phyloP scores from a whole-genome alignment of 805 yeast genomes.

The Lachancea waltii region DNA sequence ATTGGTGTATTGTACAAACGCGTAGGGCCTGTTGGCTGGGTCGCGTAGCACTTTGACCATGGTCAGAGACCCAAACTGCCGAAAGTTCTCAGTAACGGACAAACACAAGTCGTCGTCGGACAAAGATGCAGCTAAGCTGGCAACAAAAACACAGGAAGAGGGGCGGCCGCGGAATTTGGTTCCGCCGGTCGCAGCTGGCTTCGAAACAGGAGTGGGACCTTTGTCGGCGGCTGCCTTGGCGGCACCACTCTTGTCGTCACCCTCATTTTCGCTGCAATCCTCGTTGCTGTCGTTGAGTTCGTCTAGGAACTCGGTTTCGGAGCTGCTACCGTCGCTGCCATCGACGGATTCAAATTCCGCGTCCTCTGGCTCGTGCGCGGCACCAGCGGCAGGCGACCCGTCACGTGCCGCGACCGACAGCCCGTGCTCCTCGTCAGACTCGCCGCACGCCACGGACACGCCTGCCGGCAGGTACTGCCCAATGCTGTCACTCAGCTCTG shows the following conservation, averaged over 20 bases:
- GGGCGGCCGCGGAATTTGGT: slow-evolving; percentile 51
- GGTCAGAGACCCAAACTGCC: slow-evolving; percentile 62
- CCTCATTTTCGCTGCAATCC: neutral
- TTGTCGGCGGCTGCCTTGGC: neutral
- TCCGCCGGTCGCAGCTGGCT: neutral
- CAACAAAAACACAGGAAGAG: slow-evolving; percentile 83
- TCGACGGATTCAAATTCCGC: too few species aligned
- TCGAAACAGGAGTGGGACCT: neutral
- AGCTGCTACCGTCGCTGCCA: neutral
- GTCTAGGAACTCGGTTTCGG: neutral
- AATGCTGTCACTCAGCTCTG: slow-evolving; percentile 16
- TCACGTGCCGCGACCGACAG: neutral
- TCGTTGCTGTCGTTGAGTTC: neutral
- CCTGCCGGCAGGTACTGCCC: slow-evolving; percentile 20
- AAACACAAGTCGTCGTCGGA: slow-evolving; percentile 66
- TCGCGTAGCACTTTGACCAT: slow-evolving; percentile 81
- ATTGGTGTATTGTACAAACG: slow-evolving; percentile 78
- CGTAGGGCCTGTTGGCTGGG: slow-evolving; percentile 78
- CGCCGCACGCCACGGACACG: slow-evolving; percentile 22
- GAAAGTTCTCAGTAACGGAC: slow-evolving; percentile 63
- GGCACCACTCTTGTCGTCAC: neutral
- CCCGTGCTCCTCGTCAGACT: slow-evolving; percentile 15
- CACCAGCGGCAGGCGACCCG: too few species aligned
- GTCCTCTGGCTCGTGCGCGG: too few species aligned
- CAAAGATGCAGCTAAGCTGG: slow-evolving; percentile 59